Percentiles rank a stretch among this genome's conserved stretches.
Conservation (phyloP, 78 protist genomes). For the Monocercomonoides exilis region DNA sequence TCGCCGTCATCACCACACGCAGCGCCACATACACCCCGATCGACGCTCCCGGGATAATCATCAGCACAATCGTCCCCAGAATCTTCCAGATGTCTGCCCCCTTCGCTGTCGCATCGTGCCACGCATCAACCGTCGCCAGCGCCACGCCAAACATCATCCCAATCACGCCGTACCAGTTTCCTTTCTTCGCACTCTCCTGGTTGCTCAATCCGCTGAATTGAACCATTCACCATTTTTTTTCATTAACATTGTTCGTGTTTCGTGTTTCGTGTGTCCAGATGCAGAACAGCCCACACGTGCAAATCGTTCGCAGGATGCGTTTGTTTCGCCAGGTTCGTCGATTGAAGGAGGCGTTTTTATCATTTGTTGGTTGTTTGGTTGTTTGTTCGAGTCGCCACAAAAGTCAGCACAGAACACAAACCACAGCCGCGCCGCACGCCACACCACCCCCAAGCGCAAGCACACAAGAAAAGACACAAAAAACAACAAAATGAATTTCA, state of each 20-base stretch:
- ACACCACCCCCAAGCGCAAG: neutral
- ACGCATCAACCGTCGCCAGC: slow-evolving; percentile 16
- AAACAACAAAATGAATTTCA: neutral
- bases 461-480: slow-evolving; percentile 7
- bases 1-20: slow-evolving; percentile 2
- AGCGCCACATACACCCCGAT: slow-evolving; percentile 11
- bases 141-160: slow-evolving; percentile 29
- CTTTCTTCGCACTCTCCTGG: slow-evolving; percentile 36
- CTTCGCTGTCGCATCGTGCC: neutral
- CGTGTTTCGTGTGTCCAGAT: no score
- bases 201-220: slow-evolving; percentile 28
- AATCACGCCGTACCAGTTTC: slow-evolving; percentile 31
- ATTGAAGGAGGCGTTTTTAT: no score
- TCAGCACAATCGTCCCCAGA: neutral
- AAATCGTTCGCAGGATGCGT: no score
- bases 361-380: no score
- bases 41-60: slow-evolving; percentile 12
- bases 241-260: no score
- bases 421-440: slow-evolving; percentile 43
- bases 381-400: slow-evolving; percentile 52
- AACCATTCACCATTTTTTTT: neutral
- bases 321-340: no score
- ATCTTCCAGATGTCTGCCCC: neutral
- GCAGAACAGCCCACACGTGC: no score
- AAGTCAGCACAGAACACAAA: no score